Evolutionary conservation across 2,329 filamentous ascomycete genomes (phyloP), one percentile per base, ranked within the genome.

Genomic region (Alternaria triticimaculans): DNA sequence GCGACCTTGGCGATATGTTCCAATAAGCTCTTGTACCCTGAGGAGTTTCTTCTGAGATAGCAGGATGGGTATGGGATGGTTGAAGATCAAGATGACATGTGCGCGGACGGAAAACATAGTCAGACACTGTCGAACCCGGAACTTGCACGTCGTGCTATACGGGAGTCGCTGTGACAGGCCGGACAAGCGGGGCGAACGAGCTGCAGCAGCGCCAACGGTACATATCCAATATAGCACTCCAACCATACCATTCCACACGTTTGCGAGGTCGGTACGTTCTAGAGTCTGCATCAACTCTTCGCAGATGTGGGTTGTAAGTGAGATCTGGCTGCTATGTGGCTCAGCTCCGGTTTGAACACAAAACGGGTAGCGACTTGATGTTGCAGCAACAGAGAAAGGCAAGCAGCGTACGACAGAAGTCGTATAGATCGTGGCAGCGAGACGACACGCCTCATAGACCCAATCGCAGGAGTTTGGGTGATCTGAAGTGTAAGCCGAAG

Each of bases 201-300:
- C 70, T 18, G 76, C 77, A 11, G 74, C 76, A 5, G 73, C 72
- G 20, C 76, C 78, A 12, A 79, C 73, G 3, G 68, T 58, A 18
- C 70, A 66, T 12, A 76, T 71, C 77, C 76, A 80, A 62, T 79
- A 79, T 18, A 78, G 69, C 6, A 78, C 73, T 7, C 77, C 78
- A 15, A 71, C 66, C 74, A 80, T 75, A 49, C 74, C 64, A 48
- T 67, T 65, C 78, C 78, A 79, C 5, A 77, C 20, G n/a, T 74
- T 68, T 8, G 57, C 63, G 5, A 65, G 68, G 33, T 78, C 66
- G 14, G 75, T 71, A 12, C 64, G 69, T 41, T 69, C 54, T 8
- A 79, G 45, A 14, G 61, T 70, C 20, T 76, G 65, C 56, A 72
- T 71, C 3, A 78, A 60, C 14, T 63, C 43, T n/a, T 73, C 63